Percentiles rank a stretch among this genome's conserved stretches.
These are phyloP conservation scores for Xylaria sp. DNA, from an alignment of 2,329 filamentous ascomycete genomes.

Conservation along the genomic window DNA sequence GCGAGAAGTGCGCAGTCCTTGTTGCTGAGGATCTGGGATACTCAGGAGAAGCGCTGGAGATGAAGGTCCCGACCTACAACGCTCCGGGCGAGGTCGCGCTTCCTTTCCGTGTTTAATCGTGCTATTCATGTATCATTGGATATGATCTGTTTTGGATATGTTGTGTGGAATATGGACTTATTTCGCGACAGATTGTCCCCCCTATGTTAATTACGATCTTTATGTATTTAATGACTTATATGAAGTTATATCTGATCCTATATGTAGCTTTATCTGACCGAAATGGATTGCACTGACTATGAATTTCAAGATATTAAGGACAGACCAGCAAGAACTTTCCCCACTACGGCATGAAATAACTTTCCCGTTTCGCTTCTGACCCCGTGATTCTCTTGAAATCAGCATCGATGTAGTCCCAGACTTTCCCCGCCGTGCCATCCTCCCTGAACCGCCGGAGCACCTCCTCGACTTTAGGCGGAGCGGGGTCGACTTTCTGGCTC, in stretches of 20 bases:
- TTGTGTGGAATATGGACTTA: neutral
- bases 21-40: constrained; percentile 80
- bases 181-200: neutral
- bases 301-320: neutral
- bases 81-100: constrained; percentile 61
- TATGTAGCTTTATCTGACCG: neutral
- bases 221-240: neutral
- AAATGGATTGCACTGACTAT: neutral
- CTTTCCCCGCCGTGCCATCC: constrained; percentile 47
- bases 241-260: neutral
- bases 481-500: constrained; percentile 15
- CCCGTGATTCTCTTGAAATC: constrained; percentile 27
- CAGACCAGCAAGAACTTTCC: neutral
- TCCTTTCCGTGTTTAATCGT: constrained; percentile 52
- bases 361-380: neutral
- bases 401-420: constrained; percentile 41
- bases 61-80: constrained; percentile 76
- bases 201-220: neutral
- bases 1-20: constrained; percentile 77
- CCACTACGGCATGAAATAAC: neutral
- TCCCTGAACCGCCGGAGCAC: constrained; percentile 45
- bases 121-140: neutral
- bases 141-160: neutral
- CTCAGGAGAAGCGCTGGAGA: constrained; percentile 75
- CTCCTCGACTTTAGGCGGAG: constrained; percentile 39